Base-by-base conservation (phyloP, 371 early-diverging fungal species). In the Coemansia sp. region DNA sequence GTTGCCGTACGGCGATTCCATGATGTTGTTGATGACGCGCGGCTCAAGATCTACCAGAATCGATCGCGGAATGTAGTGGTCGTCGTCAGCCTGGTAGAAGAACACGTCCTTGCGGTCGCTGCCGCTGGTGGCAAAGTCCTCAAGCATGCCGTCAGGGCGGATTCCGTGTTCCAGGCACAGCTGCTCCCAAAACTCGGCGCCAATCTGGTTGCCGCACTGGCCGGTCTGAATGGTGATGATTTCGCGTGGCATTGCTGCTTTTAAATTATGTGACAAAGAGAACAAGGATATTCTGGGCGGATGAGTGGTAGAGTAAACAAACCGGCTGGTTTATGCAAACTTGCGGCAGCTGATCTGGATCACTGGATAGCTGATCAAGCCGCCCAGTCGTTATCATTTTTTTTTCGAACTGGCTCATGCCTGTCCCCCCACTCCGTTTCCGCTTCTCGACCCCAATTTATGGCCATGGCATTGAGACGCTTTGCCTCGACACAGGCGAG, bases 161-260 rank as follows among this genome's bases (percentile, higher is more conserved):
- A 96, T 92, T 24, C 93, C 94, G 71, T 97, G 98, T 69, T 97
- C 96, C 36, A 85, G 84, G 69, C 91, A 92, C 47, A 98, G 84
- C 70, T 89, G 90, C 29, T 81, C 81, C 96, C 96, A 98, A 75
- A 95, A 98, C 78, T 94, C 93, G 63, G 86, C 88, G 60, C 95
- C 98, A 68, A 98, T 93, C 71, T 97, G 97, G 75, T 98, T 98
- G 70, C 98, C 98, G 78, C 97, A 97, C 82, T 98, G 98, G 12
- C 98, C 98, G 12, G 94, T 86, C 83, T 96, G 96, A 40, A 98
- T 78, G 16, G 97, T 95, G 55, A 98, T 92, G 66, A 95, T 89
- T 85, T 95, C 97, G 63, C 92, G 87, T 31, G 79, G 80, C 79
- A 78, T 78, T 34, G 9, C 18, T 48, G 37, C 9, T 37, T 37